Evolutionary conservation across 164 flowering plant species (phyloP).

Genomic region (Hamamelis virginiana): DNA sequence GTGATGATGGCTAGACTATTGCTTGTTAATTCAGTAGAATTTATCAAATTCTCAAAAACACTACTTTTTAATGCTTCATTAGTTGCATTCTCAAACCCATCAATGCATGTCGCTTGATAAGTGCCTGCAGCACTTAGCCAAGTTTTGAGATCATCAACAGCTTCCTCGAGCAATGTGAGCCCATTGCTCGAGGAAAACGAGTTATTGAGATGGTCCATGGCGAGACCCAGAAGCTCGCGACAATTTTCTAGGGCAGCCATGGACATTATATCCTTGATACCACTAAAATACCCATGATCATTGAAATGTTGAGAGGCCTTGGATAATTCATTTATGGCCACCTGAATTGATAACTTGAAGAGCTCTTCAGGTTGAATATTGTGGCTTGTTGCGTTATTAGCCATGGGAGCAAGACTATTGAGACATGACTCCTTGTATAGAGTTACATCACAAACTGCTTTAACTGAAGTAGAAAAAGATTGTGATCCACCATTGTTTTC

Average conservation of each 20-base stretch:
- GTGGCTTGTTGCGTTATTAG: constrained; percentile 21
- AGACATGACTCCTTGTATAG: constrained; percentile 53
- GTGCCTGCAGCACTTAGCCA: constrained; percentile 76
- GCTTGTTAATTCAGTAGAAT: constrained; percentile 55
- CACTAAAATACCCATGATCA: constrained; percentile 10
- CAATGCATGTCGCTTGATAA: constrained; percentile 65
- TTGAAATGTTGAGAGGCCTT: constrained; percentile 24
- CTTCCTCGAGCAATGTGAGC: background rate
- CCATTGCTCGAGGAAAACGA: constrained; percentile 20
- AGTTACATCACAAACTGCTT: constrained; percentile 56
- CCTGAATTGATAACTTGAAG: constrained; percentile 41
- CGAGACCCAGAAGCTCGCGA: constrained; percentile 35
- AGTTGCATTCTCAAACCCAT: constrained; percentile 38
- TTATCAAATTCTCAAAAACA: constrained; percentile 22
- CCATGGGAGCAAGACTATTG: constrained; percentile 29
- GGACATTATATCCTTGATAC: constrained; percentile 13
- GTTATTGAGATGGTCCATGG: constrained; percentile 50
- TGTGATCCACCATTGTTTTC: background rate
- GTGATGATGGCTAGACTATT: constrained; percentile 61
- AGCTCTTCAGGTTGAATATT: constrained; percentile 37
- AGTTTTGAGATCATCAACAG: constrained; percentile 48
- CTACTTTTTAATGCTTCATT: background rate
- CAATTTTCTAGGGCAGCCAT: constrained; percentile 42
- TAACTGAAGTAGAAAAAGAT: constrained; percentile 35
- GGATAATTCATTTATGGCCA: constrained; percentile 40